Evolutionary conservation across 352 stramenopile genomes (phyloP), one percentile per base, ranked within the genome.

Genomic region (Phytophthora pini): DNA sequence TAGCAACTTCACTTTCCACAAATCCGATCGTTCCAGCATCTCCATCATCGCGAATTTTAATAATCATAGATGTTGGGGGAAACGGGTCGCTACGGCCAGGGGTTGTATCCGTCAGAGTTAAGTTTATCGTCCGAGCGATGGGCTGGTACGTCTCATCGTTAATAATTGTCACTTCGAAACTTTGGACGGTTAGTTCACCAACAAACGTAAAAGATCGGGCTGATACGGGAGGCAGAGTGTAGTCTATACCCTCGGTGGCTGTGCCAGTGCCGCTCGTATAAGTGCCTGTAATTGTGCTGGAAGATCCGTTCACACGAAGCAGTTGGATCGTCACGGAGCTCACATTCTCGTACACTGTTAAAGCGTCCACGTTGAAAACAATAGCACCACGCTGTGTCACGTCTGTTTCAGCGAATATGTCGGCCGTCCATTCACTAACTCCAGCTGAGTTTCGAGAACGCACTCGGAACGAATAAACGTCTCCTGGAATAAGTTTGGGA

Each of bases 21-120:
- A 91, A 91, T 4, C 72, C 72, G 32, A 91, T 77, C 44, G 29
- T 63, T 3, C 82, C 82, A 22, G 77, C 80, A 45, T 91, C 82
- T 0, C 78, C 82, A 20, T 89, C 82, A 46, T 91, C 82, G 1
- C 49, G 7, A 44, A 91, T 84, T 2, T 59, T 72, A 9, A 88
- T 65, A 13, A 55, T 65, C 5, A 57, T 52, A 1, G n/a, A 61
- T 15, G 43, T 60, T 2, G 65, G 48, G 2, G 34, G 22, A 5
- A 87, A 64, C 1, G 38, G 17, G 24, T 84, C 74, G 1, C 67
- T 79, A 26, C 77, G 61, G 9, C 41, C 57, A 3, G 34, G 1
- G 10, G 77, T 87, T 7, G 69, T 80, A 34, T 91, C 82, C 5
- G 43, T 52, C 7, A 91, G 51, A 1, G 58, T 59, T 1, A 91